phyloP scores from a whole-genome alignment of 768 basidiomycete genomes.

The Hericium alpestre region DNA sequence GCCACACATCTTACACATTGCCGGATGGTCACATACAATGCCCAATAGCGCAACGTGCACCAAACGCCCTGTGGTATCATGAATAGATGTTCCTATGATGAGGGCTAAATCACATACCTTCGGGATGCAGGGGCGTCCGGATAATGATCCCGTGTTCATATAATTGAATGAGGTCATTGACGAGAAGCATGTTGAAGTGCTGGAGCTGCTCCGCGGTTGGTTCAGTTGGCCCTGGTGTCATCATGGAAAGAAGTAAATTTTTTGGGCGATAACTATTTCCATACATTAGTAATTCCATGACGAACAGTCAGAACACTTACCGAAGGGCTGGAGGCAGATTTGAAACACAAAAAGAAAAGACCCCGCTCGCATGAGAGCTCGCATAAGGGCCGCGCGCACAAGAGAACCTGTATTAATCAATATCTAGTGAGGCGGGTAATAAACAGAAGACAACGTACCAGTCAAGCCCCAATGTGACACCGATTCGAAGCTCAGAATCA shows the following conservation, averaged over 20 bases:
- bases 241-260: too few relatives aligned
- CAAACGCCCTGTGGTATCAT: too few relatives aligned
- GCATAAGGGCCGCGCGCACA: not conserved
- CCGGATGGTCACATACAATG: constrained; percentile 11
- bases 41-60: not conserved
- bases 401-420: too few relatives aligned
- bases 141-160: not conserved
- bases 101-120: not conserved
- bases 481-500: too few relatives aligned
- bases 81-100: not conserved
- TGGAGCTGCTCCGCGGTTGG: not conserved
- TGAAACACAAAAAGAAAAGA: not conserved
- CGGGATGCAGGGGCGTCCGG: not conserved
- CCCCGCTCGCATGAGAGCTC: not conserved
- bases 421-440: too few relatives aligned
- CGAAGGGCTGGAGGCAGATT: not conserved
- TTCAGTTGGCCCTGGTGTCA: too few relatives aligned
- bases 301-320: not conserved
- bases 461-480: too few relatives aligned
- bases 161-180: not conserved
- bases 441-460: too few relatives aligned
- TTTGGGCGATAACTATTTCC: too few relatives aligned
- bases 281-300: not conserved
- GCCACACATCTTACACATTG: constrained; percentile 11
- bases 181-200: not conserved